These are phyloP conservation scores for Takashimella koratensis DNA, from an alignment of 1,284 basidiomycete genomes.

Conservation along the genomic window DNA sequence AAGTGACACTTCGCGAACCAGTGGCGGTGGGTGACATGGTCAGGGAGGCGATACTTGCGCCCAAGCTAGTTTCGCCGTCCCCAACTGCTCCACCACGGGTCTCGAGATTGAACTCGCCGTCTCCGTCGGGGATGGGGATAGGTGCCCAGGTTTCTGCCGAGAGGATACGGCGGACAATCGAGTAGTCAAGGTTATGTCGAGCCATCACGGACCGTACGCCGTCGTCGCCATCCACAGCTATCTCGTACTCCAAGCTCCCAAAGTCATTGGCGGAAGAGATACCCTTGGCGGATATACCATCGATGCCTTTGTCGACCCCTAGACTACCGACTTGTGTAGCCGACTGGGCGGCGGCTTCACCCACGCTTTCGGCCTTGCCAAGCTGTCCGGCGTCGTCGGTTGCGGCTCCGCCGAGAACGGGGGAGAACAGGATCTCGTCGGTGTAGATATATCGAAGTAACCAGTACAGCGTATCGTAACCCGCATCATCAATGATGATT, in stretches of 20 bases:
- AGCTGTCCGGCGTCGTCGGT: not conserved
- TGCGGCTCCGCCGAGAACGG: slow-evolving; percentile 33
- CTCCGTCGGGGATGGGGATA: slow-evolving; percentile 4
- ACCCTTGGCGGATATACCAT: not conserved
- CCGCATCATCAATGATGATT: slow-evolving; percentile 72
- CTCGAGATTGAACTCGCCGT: slow-evolving; percentile 3
- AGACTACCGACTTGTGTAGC: too few species aligned
- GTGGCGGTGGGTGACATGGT: not conserved
- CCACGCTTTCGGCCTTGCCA: not conserved
- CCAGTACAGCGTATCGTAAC: slow-evolving; percentile 79
- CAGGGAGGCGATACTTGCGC: not conserved
- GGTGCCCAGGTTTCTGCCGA: slow-evolving; percentile 15
- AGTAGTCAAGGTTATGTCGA: slow-evolving; percentile 21
- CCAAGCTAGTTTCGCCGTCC: slow-evolving; percentile 6
- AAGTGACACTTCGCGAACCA: not conserved
- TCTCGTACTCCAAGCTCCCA: not conserved
- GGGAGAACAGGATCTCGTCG: slow-evolving; percentile 52
- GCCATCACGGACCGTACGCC: slow-evolving; percentile 41
- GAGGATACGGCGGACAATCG: slow-evolving; percentile 7
- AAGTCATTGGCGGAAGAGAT: too few species aligned
- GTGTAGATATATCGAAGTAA: slow-evolving; percentile 65
- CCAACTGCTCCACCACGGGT: not conserved
- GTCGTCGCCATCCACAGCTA: slow-evolving; percentile 48
- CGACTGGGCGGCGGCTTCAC: too few species aligned
- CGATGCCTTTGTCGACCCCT: not conserved